Base-by-base conservation (phyloP, 495 filamentous ascomycete species). In the Xylona heveae region DNA sequence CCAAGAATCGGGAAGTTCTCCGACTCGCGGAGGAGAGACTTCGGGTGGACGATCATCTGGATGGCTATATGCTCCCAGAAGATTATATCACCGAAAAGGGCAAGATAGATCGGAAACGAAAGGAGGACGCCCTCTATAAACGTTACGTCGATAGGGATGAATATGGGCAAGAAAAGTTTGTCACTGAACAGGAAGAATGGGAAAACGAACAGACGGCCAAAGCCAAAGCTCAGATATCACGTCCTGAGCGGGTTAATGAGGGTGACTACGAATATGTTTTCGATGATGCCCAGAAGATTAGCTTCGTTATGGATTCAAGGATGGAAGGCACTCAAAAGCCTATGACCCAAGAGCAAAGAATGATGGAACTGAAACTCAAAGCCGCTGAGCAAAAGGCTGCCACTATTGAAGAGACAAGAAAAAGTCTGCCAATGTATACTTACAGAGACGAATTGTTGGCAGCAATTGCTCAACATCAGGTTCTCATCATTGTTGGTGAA, bases 161-260 rank as follows among this genome's bases (percentile, higher is more conserved):
- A 41, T 66, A 71, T 28, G 84, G 84, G 17, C 71, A 85, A 42
- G 88, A 95, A 50, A 70, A 74, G 40, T 91, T 78, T 42, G 62
- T 94, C 30, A 93, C 88, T 0, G 88, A 97, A 49, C 80, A 91
- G 40, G 80, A 95, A 36, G 81, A 93, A 48, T 95, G 83, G 84
- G 88, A 97, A 51, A 51, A 71, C 28, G 83, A 94, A 49, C 88
- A 95, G 49, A 73, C 75, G 4, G 66, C 75, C 40, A 90, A 90
- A 50, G 88, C 81, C 1, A 82, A 83, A 42, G 72, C 82, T 4
- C 85, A 94, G 48, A 79, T 93, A 37, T 60, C 70, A 33, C 62
- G 69, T 34, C 55, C 59, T 6, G 78, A 85, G 46, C 64, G 78
- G 14, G 67, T 73, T n/a, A 73, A 85, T 30, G 72, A 79, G 41